Conservation (phyloP, 495 filamentous ascomycete species). For the Hypoxylon intermedium region DNA sequence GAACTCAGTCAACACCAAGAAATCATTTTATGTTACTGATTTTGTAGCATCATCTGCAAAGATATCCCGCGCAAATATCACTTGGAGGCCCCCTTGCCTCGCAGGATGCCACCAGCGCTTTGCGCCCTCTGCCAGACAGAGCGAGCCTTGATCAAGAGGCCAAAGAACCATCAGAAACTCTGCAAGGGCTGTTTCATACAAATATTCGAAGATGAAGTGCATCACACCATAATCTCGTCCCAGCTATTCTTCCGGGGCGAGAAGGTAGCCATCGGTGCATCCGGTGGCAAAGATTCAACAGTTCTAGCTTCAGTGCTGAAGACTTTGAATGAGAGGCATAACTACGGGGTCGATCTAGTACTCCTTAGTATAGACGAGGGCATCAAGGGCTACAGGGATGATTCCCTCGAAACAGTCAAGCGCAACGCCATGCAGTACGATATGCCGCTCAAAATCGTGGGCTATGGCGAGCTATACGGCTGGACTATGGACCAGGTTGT, state of each 20-base stretch:
- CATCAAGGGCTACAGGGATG: slow-evolving; percentile 95
- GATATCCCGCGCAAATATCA: neutral
- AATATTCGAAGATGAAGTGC: slow-evolving; percentile 91
- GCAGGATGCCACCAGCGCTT: slow-evolving; percentile 57
- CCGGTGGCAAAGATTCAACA: slow-evolving; percentile 96
- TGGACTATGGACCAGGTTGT: slow-evolving; percentile 99
- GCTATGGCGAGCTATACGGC: slow-evolving; percentile 93
- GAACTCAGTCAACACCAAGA: slow-evolving; percentile 5
- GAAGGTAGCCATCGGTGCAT: slow-evolving; percentile 91
- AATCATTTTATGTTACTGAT: neutral
- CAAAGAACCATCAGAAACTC: slow-evolving; percentile 90
- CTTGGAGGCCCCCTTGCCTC: neutral
- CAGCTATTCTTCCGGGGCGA: slow-evolving; percentile 84
- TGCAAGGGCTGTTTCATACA: slow-evolving; percentile 87
- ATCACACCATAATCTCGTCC: slow-evolving; percentile 84
- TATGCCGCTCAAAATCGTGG: slow-evolving; percentile 88
- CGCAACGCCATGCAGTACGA: slow-evolving; percentile 87
- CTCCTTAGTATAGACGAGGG: slow-evolving; percentile 95
- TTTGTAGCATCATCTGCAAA: neutral
- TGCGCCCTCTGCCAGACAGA: slow-evolving; percentile 78
- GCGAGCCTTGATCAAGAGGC: slow-evolving; percentile 87
- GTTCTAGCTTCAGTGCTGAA: slow-evolving; percentile 94
- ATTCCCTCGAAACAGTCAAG: slow-evolving; percentile 95
- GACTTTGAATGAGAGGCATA: slow-evolving; percentile 87
- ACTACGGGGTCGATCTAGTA: slow-evolving; percentile 84